phyloP scores from a whole-genome alignment of 805 yeast genomes.

The Lipomyces japonicus region DNA sequence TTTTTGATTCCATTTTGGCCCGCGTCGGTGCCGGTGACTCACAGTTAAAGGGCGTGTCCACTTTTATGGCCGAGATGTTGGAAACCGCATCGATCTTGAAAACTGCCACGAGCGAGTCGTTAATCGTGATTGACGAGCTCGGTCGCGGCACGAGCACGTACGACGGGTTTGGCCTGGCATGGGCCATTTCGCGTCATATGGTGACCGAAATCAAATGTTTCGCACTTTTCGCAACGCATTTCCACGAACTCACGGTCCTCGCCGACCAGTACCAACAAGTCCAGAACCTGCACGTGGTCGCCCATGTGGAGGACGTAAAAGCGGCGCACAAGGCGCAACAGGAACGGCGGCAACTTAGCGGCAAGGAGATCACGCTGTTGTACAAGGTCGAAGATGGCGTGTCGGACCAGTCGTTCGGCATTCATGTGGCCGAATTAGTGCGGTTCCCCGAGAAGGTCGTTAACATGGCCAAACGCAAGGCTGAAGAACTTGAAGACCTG shows the following conservation, averaged over 20 bases:
- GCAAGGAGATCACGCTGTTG: conserved; percentile 74
- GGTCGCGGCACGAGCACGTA: conserved; percentile 90
- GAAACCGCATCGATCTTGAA: conserved; percentile 86
- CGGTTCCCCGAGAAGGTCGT: conserved; percentile 88
- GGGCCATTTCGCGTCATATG: conserved; percentile 89
- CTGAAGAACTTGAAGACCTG: conserved; percentile 73
- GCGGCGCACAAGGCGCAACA: conserved; percentile 35
- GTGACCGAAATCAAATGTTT: conserved; percentile 69
- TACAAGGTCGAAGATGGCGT: conserved; percentile 97
- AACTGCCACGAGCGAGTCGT: conserved; percentile 70
- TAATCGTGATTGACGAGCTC: conserved; percentile 87
- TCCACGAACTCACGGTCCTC: conserved; percentile 87
- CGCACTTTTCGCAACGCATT: conserved; percentile 92
- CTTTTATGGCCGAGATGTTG: conserved; percentile 94
- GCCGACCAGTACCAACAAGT: conserved; percentile 60
- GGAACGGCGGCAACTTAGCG: conserved; percentile 33
- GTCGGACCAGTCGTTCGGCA: conserved; percentile 93
- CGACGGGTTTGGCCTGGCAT: conserved; percentile 97
- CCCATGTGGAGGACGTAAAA: conserved; percentile 60
- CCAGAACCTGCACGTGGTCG: conserved; percentile 84
- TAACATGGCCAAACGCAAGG: conserved; percentile 92
- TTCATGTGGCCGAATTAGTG: conserved; percentile 94
- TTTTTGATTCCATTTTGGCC: conserved; percentile 88
- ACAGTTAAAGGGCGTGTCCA: conserved; percentile 92
- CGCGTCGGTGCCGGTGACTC: conserved; percentile 99